Evolutionary conservation across 192 early-diverging fungal genomes (phyloP), one percentile per base, ranked within the genome.

Genomic region (Haplosporangium gracile): DNA sequence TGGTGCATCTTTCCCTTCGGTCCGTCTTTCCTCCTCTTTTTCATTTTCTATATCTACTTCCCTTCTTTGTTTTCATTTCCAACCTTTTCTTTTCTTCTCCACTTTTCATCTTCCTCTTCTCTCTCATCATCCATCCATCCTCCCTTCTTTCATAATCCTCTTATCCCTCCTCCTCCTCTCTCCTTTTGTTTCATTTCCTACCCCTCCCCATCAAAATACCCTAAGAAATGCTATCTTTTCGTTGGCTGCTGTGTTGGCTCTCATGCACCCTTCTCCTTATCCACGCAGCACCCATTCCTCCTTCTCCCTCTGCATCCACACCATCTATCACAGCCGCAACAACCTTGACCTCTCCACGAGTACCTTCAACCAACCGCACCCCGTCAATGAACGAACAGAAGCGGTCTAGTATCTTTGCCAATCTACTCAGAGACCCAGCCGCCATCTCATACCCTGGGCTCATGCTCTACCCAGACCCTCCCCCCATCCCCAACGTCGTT

Each of bases 401-500:
- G 26, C 60, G 60, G 32, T 57, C 74, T 53, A 57, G n/a, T 10
- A 6, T 34, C 74, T 57, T 47, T n/a, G 16, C 42, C 11, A 20
- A 69, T 2, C 4, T 69, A 22, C 42, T 70, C 68, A 47, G 49
- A 51, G 16, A 77, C 29, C 68, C 74, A 5, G 36, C 6, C 32
- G 18, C 49, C 18, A 4, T 20, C 43, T 45, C 43, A 18, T 51
- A 18, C 49, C 53, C 34, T 55, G 13, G n/a, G n/a, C 15, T 71
- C 36, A 40, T 71, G 10, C 77, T 71, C 18, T 39, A 18, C 5
- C 69, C 72, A 53, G 20, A 65, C 20, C 43, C 68, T 7, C 79
- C 79, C 20, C 6, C 24, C 4, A 74, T 74, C n/a, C 79, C 79
- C 43, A 75, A 74, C 43, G 26, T 81, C 60, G 45, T 75, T 4